Evolutionary conservation across 306 rosid genomes (phyloP), one percentile per base, ranked within the genome.

Genomic region (Cucumis melo): DNA sequence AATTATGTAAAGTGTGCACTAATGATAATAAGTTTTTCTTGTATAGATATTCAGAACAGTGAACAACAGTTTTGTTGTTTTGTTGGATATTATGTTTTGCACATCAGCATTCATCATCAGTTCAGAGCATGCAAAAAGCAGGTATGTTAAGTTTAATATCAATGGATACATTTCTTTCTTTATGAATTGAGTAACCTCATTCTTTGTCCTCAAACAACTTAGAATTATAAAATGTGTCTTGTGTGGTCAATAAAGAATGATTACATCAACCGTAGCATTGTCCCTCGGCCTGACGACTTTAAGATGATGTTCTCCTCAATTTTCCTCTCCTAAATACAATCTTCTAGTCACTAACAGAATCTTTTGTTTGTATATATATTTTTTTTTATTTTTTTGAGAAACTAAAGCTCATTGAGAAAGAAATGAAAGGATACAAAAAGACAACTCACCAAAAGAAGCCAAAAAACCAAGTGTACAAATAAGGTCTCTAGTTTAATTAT

Each of bases 61-160:
- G 27, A 82, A 87, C 58, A 91, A 87, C 79, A 83, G 82, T 79
- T 78, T 78, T 59, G 39, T 78, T 73, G 82, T 86, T 78, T 84
- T 88, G 73, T 71, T 87, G 87, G 89, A 90, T 80, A 67, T 89
- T 50, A 44, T 90, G 77, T 93, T 85, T 87, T 85, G 89, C 59
- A 71, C 88, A 76, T 83, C 91, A 23, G 84, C 90, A 82, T 91
- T 86, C 89, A 79, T 90, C 80, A 81, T 91, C 79, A 82, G 87
- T 82, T 78, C 84, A 80, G 89, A 88, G 82, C 79, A 56, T 77
- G 53, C 39, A 55, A 81, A 77, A 79, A 86, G 80, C 80, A 87
- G 98, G 98, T 93, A 81, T 60, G 58, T 70, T 29, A 44, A 38
- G 77, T 70, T 59, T 68, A 13, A 36, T 32, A 12, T 76, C 42